Evolutionary conservation across 257 asterid species (phyloP), one percentile per base, ranked within the genome.

Genomic region (Capsicum baccatum): DNA sequence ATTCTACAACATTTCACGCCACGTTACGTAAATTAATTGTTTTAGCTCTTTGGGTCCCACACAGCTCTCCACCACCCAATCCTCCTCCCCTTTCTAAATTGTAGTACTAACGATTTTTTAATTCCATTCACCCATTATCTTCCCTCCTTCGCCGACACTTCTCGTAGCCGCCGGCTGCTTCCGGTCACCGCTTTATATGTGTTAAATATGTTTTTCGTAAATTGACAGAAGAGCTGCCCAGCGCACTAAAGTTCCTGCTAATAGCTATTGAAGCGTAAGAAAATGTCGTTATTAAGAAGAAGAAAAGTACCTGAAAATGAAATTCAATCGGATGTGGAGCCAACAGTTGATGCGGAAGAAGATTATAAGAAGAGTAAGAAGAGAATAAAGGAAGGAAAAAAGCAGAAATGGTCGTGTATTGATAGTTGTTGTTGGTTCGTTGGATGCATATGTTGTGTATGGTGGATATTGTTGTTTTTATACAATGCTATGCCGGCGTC

Each of bases 401-500:
- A 79, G 85, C 44, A 58, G 13, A 87, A 87, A 83, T 96, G 99
- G 98, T 92, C 97, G 10, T 96, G 98, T 67, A n/a, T 92, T 62
- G 95, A 94, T 73, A 94, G 80, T 83, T 95, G 98, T 86, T 95
- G 95, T 85, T 94, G 98, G 98, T 87, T 95, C 54, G 87, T 95
- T 8, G 98, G 98, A 56, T 92, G 89, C 79, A 86, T 94, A 69
- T 95, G 98, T 59, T 90, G 88, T 3, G 88, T 88, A 76, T 95
- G 98, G 98, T 95, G 98, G 98, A 86, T 85, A 58, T 86, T 95
- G 35, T 52, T 92, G 89, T 92, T 95, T 79, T 76, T 88, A 6
- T 94, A 95, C 88, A 92, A 95, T 35, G 90, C 93, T 87, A 91
- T 94, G 98, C 98, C 98, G 69, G 91, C 98, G 59, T 93, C 98